Percentiles rank a stretch among this genome's conserved stretches.
These are phyloP conservation scores for Achaetomiella virescens DNA, from an alignment of 495 filamentous ascomycete species.

Conservation along the genomic window DNA sequence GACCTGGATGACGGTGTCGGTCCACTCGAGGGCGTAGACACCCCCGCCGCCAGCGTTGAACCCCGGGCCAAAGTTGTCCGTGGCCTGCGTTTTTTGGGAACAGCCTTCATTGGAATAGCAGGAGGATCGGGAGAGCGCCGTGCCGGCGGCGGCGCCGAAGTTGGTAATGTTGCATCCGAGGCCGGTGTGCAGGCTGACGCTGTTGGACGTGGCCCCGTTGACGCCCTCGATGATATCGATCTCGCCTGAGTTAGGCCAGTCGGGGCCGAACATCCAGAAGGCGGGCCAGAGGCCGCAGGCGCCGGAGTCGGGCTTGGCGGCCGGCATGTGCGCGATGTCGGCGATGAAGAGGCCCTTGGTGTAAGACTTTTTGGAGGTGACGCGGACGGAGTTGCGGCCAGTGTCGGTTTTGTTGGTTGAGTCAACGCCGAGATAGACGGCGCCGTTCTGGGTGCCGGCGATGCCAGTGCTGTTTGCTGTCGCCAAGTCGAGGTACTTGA, in stretches of 20 bases:
- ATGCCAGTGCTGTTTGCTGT: constrained; percentile 52
- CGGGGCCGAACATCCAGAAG: constrained; percentile 64
- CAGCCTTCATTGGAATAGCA: constrained; percentile 48
- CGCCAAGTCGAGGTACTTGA: constrained; percentile 54
- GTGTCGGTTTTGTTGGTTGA: constrained; percentile 37
- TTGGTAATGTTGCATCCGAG: constrained; percentile 53
- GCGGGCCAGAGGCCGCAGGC: constrained; percentile 58
- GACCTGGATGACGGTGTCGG: constrained; percentile 55
- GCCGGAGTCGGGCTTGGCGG: constrained; percentile 26
- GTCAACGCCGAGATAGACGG: constrained; percentile 51
- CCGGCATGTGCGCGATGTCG: constrained; percentile 74
- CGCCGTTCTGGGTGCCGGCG: constrained; percentile 48
- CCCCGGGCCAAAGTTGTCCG: constrained; percentile 54
- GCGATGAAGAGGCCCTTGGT: constrained; percentile 65
- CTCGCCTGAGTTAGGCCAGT: constrained; percentile 77
- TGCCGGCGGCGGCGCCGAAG: constrained; percentile 43
- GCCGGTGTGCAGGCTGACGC: constrained; percentile 70
- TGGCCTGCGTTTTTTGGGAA: constrained; percentile 36
- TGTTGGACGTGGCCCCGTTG: constrained; percentile 57
- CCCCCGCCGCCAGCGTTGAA: constrained; percentile 74
- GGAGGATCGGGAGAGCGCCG: constrained; percentile 40
- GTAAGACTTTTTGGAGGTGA: constrained; percentile 62
- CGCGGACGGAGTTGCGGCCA: constrained; percentile 63
- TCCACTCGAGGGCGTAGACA: constrained; percentile 76
- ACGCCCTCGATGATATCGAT: constrained; percentile 92